Evolutionary conservation across 2,329 filamentous ascomycete genomes (phyloP).

Genomic region (Apiospora arundinis): DNA sequence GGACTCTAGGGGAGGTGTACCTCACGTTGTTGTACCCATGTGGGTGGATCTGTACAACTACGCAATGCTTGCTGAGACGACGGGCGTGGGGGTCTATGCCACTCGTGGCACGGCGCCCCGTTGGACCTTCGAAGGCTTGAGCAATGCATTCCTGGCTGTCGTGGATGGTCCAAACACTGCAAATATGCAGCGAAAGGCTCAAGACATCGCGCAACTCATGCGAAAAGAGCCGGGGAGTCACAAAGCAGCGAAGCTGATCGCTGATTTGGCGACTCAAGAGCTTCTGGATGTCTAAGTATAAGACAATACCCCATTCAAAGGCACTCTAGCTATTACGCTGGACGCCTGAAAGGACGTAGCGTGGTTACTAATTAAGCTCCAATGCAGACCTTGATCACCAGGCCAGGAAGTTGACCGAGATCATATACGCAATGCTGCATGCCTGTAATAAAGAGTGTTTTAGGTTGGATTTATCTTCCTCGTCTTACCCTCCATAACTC

Average conservation of each 20-base stretch:
- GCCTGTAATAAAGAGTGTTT: not conserved
- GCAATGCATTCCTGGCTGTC: slow-evolving; percentile 29
- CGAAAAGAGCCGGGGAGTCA: slow-evolving; percentile 16
- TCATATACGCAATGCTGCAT: no score
- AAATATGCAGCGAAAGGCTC: not conserved
- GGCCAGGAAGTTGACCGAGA: no score
- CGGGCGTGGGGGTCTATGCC: slow-evolving; percentile 22
- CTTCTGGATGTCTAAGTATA: no score
- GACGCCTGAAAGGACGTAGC: no score
- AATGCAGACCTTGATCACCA: no score
- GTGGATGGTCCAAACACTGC: not conserved
- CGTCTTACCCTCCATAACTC: slow-evolving; percentile 11
- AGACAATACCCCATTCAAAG: no score
- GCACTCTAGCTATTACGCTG: no score
- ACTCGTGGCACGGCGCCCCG: slow-evolving; percentile 16
- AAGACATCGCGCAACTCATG: not conserved
- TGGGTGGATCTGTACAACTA: slow-evolving; percentile 26
- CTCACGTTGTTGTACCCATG: slow-evolving; percentile 23
- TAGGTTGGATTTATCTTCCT: not conserved
- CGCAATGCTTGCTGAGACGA: slow-evolving; percentile 23
- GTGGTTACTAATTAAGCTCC: no score
- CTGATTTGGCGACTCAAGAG: slow-evolving; percentile 11
- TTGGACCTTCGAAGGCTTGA: slow-evolving; percentile 40
- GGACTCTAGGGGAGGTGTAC: no score
- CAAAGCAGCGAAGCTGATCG: slow-evolving; percentile 19